Conservation (phyloP, 345 rosid species). For the Hirschfeldia incana region DNA sequence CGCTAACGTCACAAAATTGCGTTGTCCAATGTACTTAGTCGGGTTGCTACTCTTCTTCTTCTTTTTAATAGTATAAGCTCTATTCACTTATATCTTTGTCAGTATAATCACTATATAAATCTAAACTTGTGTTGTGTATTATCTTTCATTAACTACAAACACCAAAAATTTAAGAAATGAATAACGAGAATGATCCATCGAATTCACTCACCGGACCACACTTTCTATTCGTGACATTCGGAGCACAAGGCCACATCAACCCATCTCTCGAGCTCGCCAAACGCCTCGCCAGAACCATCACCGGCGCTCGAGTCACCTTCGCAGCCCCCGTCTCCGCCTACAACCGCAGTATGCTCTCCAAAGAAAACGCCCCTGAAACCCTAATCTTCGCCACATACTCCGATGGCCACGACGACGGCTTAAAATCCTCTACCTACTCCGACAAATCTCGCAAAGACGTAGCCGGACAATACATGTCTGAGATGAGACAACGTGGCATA, state of each 20-base stretch:
- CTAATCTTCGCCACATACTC: constrained; percentile 52
- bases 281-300: constrained; percentile 41
- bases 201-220: constrained; percentile 22
- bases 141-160: background rate
- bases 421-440: constrained; percentile 14
- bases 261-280: constrained; percentile 62
- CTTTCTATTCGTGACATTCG: constrained; percentile 50
- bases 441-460: constrained; percentile 14
- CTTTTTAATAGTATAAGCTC: background rate
- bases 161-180: background rate
- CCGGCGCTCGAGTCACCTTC: constrained; percentile 53
- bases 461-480: constrained; percentile 27
- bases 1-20: constrained; percentile 37
- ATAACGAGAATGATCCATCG: background rate
- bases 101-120: constrained; percentile 1
- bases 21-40: constrained; percentile 2
- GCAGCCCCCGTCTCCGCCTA: constrained; percentile 43
- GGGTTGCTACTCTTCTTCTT: background rate
- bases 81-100: constrained; percentile 17
- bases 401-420: constrained; percentile 60
- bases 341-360: constrained; percentile 43
- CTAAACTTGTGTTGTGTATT: background rate
- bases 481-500: constrained; percentile 43
- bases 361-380: constrained; percentile 5
- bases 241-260: constrained; percentile 70